Evolutionary conservation across 441 rosid species (phyloP).

Genomic region (Gossypium gossypioides): DNA sequence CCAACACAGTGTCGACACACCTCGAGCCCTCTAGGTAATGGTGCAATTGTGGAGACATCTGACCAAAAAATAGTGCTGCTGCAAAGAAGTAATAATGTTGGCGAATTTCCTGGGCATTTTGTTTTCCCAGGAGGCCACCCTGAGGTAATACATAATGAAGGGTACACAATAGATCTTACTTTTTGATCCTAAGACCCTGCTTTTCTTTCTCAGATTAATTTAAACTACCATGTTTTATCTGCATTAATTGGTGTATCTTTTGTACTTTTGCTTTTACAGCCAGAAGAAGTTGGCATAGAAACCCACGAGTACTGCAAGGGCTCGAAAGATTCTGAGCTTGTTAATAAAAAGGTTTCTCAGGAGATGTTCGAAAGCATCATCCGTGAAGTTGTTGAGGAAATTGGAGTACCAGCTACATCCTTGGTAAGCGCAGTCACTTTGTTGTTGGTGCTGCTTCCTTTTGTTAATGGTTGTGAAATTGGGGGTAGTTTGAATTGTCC

Average conservation of each 20-base stretch:
- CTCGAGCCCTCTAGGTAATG: conserved; percentile 81
- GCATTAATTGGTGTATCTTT: background rate
- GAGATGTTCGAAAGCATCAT: conserved; percentile 77
- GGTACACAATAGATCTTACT: conserved; percentile 4
- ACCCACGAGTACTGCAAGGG: conserved; percentile 26
- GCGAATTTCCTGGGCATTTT: conserved; percentile 81
- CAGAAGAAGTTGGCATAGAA: conserved; percentile 46
- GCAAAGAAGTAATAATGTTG: conserved; percentile 74
- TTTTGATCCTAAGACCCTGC: background rate
- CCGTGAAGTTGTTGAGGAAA: conserved; percentile 80
- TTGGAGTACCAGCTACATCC: conserved; percentile 67
- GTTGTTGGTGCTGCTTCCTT: background rate
- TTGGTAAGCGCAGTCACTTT: conserved; percentile 39
- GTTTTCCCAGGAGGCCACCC: conserved; percentile 96
- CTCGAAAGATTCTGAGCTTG: conserved; percentile 19
- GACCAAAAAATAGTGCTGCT: conserved; percentile 63
- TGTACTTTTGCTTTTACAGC: conserved; percentile 34
- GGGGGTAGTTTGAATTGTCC: background rate
- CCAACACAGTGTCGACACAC: conserved; percentile 51
- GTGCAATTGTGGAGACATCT: conserved; percentile 64
- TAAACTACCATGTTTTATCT: background rate
- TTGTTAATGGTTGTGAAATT: background rate
- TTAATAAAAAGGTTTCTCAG: conserved; percentile 44
- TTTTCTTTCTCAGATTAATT: background rate
- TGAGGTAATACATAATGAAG: conserved; percentile 42